These are phyloP conservation scores for Colletotrichum somersetense DNA, from an alignment of 2,329 filamentous ascomycete species.

Conservation along the genomic window DNA sequence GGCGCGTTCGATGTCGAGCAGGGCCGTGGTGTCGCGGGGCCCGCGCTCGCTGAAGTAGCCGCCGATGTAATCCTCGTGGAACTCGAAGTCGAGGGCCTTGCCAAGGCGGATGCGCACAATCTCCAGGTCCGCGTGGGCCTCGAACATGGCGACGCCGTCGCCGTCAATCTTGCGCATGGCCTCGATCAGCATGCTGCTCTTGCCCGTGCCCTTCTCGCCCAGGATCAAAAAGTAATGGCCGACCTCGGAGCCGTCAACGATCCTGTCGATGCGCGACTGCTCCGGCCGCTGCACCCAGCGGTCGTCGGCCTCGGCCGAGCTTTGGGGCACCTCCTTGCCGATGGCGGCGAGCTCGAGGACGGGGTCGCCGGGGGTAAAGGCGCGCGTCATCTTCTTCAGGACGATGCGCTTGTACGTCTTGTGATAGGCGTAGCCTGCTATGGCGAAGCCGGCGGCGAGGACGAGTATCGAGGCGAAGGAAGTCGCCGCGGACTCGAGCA, in stretches of 20 bases:
- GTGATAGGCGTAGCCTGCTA: constrained; percentile 83
- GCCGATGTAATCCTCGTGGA: constrained; percentile 97
- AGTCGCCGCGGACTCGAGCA: constrained; percentile 80
- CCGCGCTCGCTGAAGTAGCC: constrained; percentile 95
- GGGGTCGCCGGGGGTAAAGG: constrained; percentile 92
- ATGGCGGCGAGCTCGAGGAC: constrained; percentile 83
- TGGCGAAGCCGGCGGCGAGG: constrained; percentile 72
- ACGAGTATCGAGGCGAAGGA: constrained; percentile 81
- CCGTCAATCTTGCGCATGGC: constrained; percentile 94
- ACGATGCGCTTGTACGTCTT: constrained; percentile 90
- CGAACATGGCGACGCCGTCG: constrained; percentile 92
- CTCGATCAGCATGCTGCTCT: constrained; percentile 95
- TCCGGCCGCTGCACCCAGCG: constrained; percentile 90
- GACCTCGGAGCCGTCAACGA: constrained; percentile 77
- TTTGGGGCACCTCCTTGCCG: constrained; percentile 66
- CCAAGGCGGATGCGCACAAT: constrained; percentile 94
- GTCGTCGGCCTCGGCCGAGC: constrained; percentile 60
- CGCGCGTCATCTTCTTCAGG: constrained; percentile 90
- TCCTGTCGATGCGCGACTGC: constrained; percentile 84
- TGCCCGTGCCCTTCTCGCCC: constrained; percentile 96
- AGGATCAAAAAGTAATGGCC: constrained; percentile 94
- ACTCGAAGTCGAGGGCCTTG: constrained; percentile 96
- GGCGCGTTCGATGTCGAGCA: constrained; percentile 95
- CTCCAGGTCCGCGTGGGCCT: constrained; percentile 93
- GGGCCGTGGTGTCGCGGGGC: constrained; percentile 88